Evolutionary conservation across 805 yeast genomes (phyloP).

Genomic region (Babjeviella inositovora): DNA sequence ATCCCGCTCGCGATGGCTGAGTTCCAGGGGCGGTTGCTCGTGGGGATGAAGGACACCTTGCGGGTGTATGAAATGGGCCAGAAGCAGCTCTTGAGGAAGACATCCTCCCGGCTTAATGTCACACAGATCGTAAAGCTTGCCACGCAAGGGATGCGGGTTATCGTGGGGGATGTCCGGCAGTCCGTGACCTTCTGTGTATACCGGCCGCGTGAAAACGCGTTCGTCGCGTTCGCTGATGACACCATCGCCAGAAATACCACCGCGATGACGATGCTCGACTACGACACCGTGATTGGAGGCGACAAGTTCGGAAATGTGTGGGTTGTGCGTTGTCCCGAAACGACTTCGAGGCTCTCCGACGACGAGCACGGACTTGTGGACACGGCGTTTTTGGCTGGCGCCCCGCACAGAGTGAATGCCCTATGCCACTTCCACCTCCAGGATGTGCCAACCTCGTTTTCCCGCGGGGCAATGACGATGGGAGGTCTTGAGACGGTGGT

Average conservation of each 20-base stretch:
- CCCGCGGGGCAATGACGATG: slow-evolving; percentile 30
- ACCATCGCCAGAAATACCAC: slow-evolving; percentile 52
- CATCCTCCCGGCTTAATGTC: slow-evolving; percentile 27
- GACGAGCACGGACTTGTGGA: slow-evolving; percentile 27
- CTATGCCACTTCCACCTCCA: slow-evolving; percentile 45
- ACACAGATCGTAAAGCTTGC: slow-evolving; percentile 36
- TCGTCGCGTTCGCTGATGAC: slow-evolving; percentile 61
- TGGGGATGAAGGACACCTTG: slow-evolving; percentile 34
- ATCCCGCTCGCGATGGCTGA: slow-evolving; percentile 28
- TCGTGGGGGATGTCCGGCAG: slow-evolving; percentile 56
- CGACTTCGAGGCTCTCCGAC: slow-evolving; percentile 28
- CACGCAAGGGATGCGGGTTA: slow-evolving; percentile 40
- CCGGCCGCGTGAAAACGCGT: slow-evolving; percentile 26
- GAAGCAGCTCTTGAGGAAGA: slow-evolving; percentile 62
- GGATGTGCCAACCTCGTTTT: slow-evolving; percentile 56
- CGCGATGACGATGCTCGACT: slow-evolving; percentile 43
- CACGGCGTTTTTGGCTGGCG: slow-evolving; percentile 22
- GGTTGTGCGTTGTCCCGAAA: slow-evolving; percentile 43
- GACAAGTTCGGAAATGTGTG: slow-evolving; percentile 78
- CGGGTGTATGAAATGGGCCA: slow-evolving; percentile 60
- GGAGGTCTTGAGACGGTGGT: slow-evolving; percentile 56
- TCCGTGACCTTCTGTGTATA: slow-evolving; percentile 44
- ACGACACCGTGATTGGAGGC: slow-evolving; percentile 65
- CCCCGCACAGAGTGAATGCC: slow-evolving; percentile 31
- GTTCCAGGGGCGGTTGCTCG: slow-evolving; percentile 47